Evolutionary conservation across 2,329 filamentous ascomycete species (phyloP).

Genomic region (Emergomyces pasteurianus): DNA sequence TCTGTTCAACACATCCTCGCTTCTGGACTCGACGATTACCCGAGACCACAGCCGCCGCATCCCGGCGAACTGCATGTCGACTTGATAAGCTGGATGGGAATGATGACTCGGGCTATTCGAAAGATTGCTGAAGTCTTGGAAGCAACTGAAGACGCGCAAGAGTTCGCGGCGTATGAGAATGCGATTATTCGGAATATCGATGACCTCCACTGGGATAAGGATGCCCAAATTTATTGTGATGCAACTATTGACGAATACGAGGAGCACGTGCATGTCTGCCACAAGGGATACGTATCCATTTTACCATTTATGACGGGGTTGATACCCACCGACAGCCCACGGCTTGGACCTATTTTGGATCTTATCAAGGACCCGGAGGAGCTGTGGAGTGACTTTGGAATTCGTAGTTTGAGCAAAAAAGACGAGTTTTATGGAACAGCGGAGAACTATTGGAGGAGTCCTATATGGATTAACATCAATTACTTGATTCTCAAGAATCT

Average conservation of each 20-base stretch:
- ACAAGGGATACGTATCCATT: conserved; percentile 90
- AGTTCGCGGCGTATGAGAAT: conserved; percentile 58
- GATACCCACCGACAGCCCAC: conserved; percentile 58
- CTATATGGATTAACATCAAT: conserved; percentile 94
- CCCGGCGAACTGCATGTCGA: conserved; percentile 93
- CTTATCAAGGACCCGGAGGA: conserved; percentile 70
- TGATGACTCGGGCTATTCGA: conserved; percentile 79
- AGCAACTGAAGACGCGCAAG: conserved; percentile 60
- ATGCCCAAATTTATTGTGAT: conserved; percentile 78
- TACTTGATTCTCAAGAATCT: conserved; percentile 74
- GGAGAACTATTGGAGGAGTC: conserved; percentile 95
- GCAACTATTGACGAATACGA: conserved; percentile 92
- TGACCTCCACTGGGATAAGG: conserved; percentile 83
- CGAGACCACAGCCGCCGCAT: conserved; percentile 82
- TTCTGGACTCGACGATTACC: conserved; percentile 92
- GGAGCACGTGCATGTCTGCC: conserved; percentile 78
- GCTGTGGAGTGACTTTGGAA: conserved; percentile 81
- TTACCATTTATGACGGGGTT: conserved; percentile 86
- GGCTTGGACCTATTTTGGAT: conserved; percentile 62
- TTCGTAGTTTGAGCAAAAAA: conserved; percentile 75
- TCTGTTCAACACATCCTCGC: conserved; percentile 79
- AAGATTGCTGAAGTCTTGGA: conserved; percentile 68
- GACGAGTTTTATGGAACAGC: conserved; percentile 75
- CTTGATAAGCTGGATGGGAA: conserved; percentile 91
- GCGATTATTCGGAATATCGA: conserved; percentile 79